A percentile compares a stretch with the other conserved stretches of the same genome.
phyloP scores from a whole-genome alignment of 148 eudicot species.

The Agrostemma githago region DNA sequence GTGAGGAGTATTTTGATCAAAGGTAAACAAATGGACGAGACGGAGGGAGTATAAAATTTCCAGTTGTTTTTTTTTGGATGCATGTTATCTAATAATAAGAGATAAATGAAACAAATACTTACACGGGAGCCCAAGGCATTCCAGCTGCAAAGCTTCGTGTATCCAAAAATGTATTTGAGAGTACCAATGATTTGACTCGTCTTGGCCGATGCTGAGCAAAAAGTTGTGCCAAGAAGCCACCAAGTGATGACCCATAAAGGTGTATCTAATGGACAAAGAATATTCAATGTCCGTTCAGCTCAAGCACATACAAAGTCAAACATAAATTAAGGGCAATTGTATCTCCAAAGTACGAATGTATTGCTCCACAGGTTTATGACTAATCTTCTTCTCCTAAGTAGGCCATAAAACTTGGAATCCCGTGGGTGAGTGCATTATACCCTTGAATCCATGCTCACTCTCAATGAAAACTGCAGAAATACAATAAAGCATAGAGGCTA shows the following conservation, averaged over 20 bases:
- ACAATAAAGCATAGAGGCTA: neutral
- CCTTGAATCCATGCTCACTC: neutral
- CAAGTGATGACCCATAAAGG: conserved; percentile 92
- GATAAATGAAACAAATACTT: conserved; percentile 30
- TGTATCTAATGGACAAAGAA: conserved; percentile 56
- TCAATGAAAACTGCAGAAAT: conserved; percentile 8
- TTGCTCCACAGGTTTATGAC: neutral
- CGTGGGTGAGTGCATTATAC: neutral
- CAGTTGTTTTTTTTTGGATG: neutral
- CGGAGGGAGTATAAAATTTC: neutral
- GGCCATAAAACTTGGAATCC: neutral
- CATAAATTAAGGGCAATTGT: neutral
- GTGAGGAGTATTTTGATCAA: too few relatives aligned
- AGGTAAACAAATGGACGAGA: too few relatives aligned
- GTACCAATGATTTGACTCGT: conserved; percentile 82
- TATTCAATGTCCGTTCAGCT: neutral
- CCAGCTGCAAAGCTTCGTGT: conserved; percentile 64
- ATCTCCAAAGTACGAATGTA: neutral
- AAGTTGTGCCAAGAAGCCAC: conserved; percentile 93
- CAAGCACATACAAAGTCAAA: conserved; percentile 14
- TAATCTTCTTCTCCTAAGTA: neutral
- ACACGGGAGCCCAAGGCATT: conserved; percentile 99
- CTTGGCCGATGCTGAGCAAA: conserved; percentile 96
- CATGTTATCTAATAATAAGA: neutral
- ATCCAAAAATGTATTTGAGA: conserved; percentile 91